phyloP scores from a whole-genome alignment of 768 basidiomycete genomes.

The Pisolithus marmoratus region DNA sequence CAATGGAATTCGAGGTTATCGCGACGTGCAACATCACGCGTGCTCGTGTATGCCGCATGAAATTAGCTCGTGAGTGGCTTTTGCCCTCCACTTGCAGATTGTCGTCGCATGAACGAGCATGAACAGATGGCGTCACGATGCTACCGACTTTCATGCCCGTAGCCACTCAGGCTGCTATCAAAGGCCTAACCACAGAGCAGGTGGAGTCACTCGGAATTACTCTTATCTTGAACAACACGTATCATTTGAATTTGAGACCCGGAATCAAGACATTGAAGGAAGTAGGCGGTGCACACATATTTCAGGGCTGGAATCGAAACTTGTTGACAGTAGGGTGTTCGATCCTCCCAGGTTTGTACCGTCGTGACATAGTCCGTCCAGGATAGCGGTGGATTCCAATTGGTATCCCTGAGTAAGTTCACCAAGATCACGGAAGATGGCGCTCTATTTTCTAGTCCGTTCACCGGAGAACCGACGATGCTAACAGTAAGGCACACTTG shows the following conservation, averaged over 20 bases:
- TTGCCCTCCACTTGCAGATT: neutral
- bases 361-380: constrained; percentile 21
- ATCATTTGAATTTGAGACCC: constrained; percentile 84
- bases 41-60: constrained; percentile 84
- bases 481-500: constrained; percentile 52
- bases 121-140: constrained; percentile 70
- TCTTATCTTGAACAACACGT: constrained; percentile 85
- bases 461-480: constrained; percentile 85
- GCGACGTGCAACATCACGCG: constrained; percentile 77
- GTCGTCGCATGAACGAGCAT: neutral
- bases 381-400: constrained; percentile 90
- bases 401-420: constrained; percentile 81
- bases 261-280: constrained; percentile 67
- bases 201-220: constrained; percentile 77
- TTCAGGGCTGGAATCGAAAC: constrained; percentile 86
- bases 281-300: constrained; percentile 82
- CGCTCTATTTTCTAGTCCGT: constrained; percentile 78
- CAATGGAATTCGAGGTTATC: constrained; percentile 78
- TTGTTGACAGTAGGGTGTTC: constrained; percentile 62
- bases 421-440: constrained; percentile 86
- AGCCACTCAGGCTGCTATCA: constrained; percentile 88
- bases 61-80: constrained; percentile 57
- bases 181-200: constrained; percentile 83
- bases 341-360: neutral
- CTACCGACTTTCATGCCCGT: constrained; percentile 93